phyloP scores from a whole-genome alignment of 129 eudicot species.

The Flaveria linearis region DNA sequence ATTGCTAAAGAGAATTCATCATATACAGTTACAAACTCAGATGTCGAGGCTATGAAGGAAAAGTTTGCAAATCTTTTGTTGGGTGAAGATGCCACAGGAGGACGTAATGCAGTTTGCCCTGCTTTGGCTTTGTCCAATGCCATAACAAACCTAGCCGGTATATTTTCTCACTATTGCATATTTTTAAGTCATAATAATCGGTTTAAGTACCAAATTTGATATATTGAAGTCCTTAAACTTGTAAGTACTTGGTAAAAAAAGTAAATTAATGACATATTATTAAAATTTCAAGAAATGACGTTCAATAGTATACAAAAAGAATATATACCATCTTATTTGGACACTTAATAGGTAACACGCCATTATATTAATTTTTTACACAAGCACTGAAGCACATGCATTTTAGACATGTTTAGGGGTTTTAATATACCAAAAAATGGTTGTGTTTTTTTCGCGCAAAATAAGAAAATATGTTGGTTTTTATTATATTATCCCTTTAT shows the following conservation, averaged over 20 bases:
- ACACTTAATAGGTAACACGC: not conserved
- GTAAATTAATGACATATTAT: not conserved
- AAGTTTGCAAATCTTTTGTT: slow-evolving; percentile 79
- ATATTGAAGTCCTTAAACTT: not conserved
- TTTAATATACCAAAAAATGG: not conserved
- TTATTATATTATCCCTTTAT: not conserved
- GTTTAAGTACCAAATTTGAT: not conserved
- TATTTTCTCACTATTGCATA: not conserved
- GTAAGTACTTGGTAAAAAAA: not conserved
- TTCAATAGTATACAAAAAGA: not conserved
- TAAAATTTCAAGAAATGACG: not conserved
- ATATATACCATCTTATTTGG: not conserved
- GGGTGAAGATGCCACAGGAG: slow-evolving; percentile 93
- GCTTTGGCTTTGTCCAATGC: slow-evolving; percentile 89
- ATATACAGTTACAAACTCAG: slow-evolving; percentile 36
- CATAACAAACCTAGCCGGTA: slow-evolving; percentile 86
- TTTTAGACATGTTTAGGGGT: not conserved
- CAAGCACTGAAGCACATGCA: not conserved
- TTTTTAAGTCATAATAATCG: not conserved
- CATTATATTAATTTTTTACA: not conserved
- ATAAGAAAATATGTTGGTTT: not conserved
- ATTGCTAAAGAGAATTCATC: not conserved
- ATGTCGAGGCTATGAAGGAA: slow-evolving; percentile 76
- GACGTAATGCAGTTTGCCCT: slow-evolving; percentile 61
- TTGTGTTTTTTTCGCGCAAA: not conserved